Evolutionary conservation across 371 early-diverging fungal species (phyloP), one percentile per base, ranked within the genome.

Genomic region (Zancudomyces culisetae): DNA sequence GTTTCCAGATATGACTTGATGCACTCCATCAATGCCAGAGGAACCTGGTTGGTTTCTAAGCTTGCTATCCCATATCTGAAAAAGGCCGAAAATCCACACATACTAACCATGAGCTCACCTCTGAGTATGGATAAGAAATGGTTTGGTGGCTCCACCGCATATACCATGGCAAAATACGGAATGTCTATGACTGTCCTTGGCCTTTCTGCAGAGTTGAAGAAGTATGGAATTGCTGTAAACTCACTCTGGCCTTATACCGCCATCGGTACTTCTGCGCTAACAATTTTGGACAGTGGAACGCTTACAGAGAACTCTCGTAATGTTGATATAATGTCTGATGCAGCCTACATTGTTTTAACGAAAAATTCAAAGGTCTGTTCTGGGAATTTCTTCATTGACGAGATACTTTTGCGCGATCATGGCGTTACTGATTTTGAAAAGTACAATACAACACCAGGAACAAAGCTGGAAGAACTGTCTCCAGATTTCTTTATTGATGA

Each of bases 251-350:
- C 88, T 12, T 49, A 69, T 53, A 85, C 85, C 0, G 63, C 74
- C 53, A 80, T 87, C 43, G 74, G 71, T 21, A 87, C 88, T 0
- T 74, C 86, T 0, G 88, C 87, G 19, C 57, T 86, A 43, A 68
- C 70, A 35, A 63, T 72, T n/a, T 59, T 80, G 4, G 64, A 56
- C 3, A 50, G 43, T 10, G 51, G 42, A 21, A 45, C 39, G 20
- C 57, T 43, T 12, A 57, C 41, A 18, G 8, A 27, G 8, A 49
- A 47, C 23, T 10, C 6, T 15, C 63, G 77, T 41, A 73, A 61
- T 22, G 70, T 82, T 6, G 81, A 77, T 42, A 85, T 87, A 54
- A 83, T 87, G 80, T 79, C 86, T 1, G 88, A 87, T 63, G 81
- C 88, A 0, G 88, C 88, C 15, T 67, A 75, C 47, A 49, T 68